phyloP scores from a whole-genome alignment of 352 stramenopile species.

The Globisporangium radiosum region DNA sequence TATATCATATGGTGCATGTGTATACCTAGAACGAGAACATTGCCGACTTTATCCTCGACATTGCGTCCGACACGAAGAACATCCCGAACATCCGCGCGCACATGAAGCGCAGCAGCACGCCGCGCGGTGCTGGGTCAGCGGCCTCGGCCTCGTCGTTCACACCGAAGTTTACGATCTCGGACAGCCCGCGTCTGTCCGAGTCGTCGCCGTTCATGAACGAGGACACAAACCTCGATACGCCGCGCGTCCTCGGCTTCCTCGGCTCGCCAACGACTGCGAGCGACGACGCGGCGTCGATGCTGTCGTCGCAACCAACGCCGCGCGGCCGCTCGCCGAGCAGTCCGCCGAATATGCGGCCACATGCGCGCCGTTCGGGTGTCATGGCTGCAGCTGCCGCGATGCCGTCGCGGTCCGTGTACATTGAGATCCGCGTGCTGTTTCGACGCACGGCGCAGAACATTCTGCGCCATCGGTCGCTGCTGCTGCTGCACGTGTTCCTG shows the following conservation, averaged over 20 bases:
- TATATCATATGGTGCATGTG: not conserved
- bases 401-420: slow-evolving; percentile 32
- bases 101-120: slow-evolving; percentile 31
- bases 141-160: slow-evolving; percentile 10
- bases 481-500: slow-evolving; percentile 57
- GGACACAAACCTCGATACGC: slow-evolving; percentile 34
- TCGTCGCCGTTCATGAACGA: slow-evolving; percentile 59
- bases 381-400: not conserved
- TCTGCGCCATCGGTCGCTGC: slow-evolving; percentile 60
- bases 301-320: slow-evolving; percentile 13
- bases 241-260: slow-evolving; percentile 28
- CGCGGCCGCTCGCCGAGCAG: slow-evolving; percentile 19
- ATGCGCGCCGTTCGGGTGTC: not conserved
- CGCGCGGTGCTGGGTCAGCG: slow-evolving; percentile 1
- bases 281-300: not conserved
- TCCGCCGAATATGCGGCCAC: slow-evolving; percentile 14
- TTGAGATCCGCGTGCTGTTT: slow-evolving; percentile 70
- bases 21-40: slow-evolving; percentile 60
- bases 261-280: slow-evolving; percentile 14
- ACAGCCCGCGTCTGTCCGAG: slow-evolving; percentile 27
- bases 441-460: slow-evolving; percentile 63
- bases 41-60: slow-evolving; percentile 76
- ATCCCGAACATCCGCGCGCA: slow-evolving; percentile 51
- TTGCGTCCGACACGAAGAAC: slow-evolving; percentile 54
- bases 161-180: slow-evolving; percentile 21